Evolutionary conservation across 495 filamentous ascomycete genomes (phyloP).

Genomic region (Patellaria atrata): DNA sequence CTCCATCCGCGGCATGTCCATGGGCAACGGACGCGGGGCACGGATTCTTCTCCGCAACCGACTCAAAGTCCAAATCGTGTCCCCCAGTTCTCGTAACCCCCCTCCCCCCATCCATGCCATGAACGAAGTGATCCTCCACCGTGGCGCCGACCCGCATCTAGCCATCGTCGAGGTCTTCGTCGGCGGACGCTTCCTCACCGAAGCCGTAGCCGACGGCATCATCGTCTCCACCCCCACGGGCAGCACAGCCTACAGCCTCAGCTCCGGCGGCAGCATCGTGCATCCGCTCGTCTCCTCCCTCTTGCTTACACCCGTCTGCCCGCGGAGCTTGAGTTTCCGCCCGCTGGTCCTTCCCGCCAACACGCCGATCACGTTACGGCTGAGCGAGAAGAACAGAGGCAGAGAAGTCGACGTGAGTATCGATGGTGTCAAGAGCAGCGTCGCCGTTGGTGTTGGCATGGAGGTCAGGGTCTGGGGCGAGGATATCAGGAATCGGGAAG

Average conservation of each 20-base stretch:
- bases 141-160: slow-evolving; percentile 76
- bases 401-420: slow-evolving; percentile 78
- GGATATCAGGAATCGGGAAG: slow-evolving; percentile 42
- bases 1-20: slow-evolving; percentile 59
- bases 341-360: slow-evolving; percentile 80
- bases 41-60: slow-evolving; percentile 76
- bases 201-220: slow-evolving; percentile 87
- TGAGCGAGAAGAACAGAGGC: slow-evolving; percentile 72
- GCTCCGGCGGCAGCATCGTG: slow-evolving; percentile 82
- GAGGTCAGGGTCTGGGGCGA: slow-evolving; percentile 81
- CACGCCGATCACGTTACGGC: slow-evolving; percentile 63
- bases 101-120: slow-evolving; percentile 55
- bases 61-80: slow-evolving; percentile 47
- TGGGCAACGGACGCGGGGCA: slow-evolving; percentile 58
- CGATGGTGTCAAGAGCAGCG: slow-evolving; percentile 61
- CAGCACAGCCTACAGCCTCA: slow-evolving; percentile 88
- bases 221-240: slow-evolving; percentile 89
- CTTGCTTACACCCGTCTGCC: slow-evolving; percentile 86
- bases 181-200: slow-evolving; percentile 71
- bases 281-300: slow-evolving; percentile 81
- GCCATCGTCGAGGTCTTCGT: slow-evolving; percentile 81
- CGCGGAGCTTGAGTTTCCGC: slow-evolving; percentile 79
- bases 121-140: slow-evolving; percentile 90
- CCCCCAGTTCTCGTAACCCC: slow-evolving; percentile 8
- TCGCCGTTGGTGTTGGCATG: slow-evolving; percentile 63